Percentiles rank a stretch among this genome's conserved stretches.
Conservation (phyloP, 2,329 filamentous ascomycete genomes). For the Aspergillus proliferans region DNA sequence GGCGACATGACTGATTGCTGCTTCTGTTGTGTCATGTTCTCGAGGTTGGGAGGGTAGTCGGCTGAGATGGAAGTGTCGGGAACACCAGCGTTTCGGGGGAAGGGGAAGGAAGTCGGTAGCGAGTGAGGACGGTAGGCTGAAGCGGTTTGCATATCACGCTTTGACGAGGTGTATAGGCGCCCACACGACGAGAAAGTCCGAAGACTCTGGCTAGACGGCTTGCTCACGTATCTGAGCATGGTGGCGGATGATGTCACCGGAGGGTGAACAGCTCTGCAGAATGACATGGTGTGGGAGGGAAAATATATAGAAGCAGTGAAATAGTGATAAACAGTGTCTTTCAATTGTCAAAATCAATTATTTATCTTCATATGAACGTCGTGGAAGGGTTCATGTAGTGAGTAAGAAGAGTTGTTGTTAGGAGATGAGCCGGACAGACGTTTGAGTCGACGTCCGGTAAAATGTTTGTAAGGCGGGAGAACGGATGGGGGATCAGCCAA, state of each 20-base stretch:
- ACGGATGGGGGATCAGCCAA: slow-evolving; percentile 27
- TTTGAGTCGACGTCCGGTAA: slow-evolving; percentile 7
- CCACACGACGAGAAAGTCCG: slow-evolving; percentile 45
- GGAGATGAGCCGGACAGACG: slow-evolving; percentile 5
- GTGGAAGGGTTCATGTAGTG: not conserved
- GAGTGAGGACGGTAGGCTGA: slow-evolving; percentile 58
- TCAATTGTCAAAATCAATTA: not conserved
- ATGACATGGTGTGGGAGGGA: slow-evolving; percentile 30
- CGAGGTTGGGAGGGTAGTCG: slow-evolving; percentile 42
- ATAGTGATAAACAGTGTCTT: not conserved
- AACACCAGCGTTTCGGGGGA: slow-evolving; percentile 52
- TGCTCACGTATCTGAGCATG: slow-evolving; percentile 32
- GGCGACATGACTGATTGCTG: slow-evolving; percentile 26
- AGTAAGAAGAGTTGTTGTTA: slow-evolving; percentile 1
- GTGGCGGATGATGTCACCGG: slow-evolving; percentile 45
- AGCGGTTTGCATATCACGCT: slow-evolving; percentile 59
- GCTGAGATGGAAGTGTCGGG: slow-evolving; percentile 58
- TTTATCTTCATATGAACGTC: not conserved
- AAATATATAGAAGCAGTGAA: not conserved
- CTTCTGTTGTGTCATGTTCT: slow-evolving; percentile 42
- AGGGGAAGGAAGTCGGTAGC: slow-evolving; percentile 51
- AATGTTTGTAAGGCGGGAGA: slow-evolving; percentile 17
- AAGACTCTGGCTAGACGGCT: slow-evolving; percentile 33
- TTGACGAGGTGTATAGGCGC: slow-evolving; percentile 43
- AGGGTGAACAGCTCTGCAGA: slow-evolving; percentile 30